These are phyloP conservation scores for Orbilia quercus DNA, from an alignment of 2,329 filamentous ascomycete species.

Conservation along the genomic window DNA sequence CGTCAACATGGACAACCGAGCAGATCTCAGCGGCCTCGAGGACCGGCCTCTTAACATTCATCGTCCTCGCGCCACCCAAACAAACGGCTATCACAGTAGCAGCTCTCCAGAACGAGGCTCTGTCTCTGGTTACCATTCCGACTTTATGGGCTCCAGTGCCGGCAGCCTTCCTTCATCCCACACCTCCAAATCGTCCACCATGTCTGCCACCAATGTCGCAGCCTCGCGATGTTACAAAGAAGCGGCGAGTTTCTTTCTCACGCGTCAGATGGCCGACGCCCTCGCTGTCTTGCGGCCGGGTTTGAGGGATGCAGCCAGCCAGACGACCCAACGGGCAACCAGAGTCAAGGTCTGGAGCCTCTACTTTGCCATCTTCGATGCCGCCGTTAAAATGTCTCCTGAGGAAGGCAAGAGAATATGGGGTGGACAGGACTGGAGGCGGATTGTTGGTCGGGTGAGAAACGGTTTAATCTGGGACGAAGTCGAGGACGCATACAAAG, in stretches of 20 bases:
- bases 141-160: conserved; percentile 54
- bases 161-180: conserved; percentile 43
- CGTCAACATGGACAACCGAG: conserved; percentile 42
- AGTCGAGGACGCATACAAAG: conserved; percentile 81
- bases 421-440: conserved; percentile 85
- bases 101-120: conserved; percentile 50
- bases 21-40: conserved; percentile 42
- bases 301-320: conserved; percentile 72
- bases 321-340: conserved; percentile 80
- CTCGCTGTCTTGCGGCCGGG: conserved; percentile 85
- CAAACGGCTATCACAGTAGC: conserved; percentile 52
- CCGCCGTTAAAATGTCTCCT: conserved; percentile 85
- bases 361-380: conserved; percentile 92
- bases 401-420: conserved; percentile 92
- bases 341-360: conserved; percentile 97
- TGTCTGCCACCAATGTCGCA: conserved; percentile 42
- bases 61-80: conserved; percentile 31
- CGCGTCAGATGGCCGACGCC: conserved; percentile 89
- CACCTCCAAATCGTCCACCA: conserved; percentile 47
- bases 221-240: conserved; percentile 93
- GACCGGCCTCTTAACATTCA: conserved; percentile 52
- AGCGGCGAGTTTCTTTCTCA: conserved; percentile 92
- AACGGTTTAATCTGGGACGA: conserved; percentile 96
- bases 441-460: conserved; percentile 82
- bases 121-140: conserved; percentile 45